Evolutionary conservation across 768 basidiomycete genomes (phyloP).

Genomic region (Lactifluus piperatus): DNA sequence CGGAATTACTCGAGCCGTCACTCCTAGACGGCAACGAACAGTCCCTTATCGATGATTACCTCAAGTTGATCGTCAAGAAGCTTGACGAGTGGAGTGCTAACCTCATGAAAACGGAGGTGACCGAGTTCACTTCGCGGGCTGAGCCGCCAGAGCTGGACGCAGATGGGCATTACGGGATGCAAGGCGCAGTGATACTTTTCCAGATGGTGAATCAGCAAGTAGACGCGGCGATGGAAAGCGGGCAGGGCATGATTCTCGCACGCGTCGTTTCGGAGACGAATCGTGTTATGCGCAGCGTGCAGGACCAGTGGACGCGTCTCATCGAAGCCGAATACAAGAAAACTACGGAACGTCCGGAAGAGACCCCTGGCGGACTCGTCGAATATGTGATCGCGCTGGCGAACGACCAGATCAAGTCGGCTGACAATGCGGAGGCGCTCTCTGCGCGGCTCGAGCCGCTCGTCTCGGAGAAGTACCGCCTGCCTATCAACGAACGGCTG

Average conservation of each 20-base stretch:
- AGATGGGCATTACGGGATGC: conserved; percentile 84
- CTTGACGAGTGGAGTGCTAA: conserved; percentile 96
- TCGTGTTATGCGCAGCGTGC: conserved; percentile 82
- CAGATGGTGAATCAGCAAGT: conserved; percentile 98
- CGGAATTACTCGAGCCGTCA: conserved; percentile 78
- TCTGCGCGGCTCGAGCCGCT: conserved; percentile 81
- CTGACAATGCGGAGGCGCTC: conserved; percentile 86
- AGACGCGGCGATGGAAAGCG: conserved; percentile 91
- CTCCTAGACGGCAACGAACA: conserved; percentile 95
- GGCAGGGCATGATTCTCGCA: conserved; percentile 87
- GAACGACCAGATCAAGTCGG: conserved; percentile 95
- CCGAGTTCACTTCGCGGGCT: conserved; percentile 73
- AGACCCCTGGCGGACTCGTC: conserved; percentile 78
- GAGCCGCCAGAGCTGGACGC: conserved; percentile 84
- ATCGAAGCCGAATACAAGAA: conserved; percentile 83
- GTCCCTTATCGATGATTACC: conserved; percentile 88
- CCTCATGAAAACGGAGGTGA: conserved; percentile 83
- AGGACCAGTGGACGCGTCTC: conserved; percentile 79
- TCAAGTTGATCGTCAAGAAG: conserved; percentile 85
- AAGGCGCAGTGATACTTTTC: conserved; percentile 89
- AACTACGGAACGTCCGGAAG: conserved; percentile 81
- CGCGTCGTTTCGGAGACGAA: conserved; percentile 83
- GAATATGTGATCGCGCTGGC: conserved; percentile 96
- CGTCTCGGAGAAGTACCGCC: conserved; percentile 87
- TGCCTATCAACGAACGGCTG: conserved; percentile 71